Evolutionary conservation across 805 yeast species (phyloP).

Genomic region (Cyberlindnera subsufficiens): DNA sequence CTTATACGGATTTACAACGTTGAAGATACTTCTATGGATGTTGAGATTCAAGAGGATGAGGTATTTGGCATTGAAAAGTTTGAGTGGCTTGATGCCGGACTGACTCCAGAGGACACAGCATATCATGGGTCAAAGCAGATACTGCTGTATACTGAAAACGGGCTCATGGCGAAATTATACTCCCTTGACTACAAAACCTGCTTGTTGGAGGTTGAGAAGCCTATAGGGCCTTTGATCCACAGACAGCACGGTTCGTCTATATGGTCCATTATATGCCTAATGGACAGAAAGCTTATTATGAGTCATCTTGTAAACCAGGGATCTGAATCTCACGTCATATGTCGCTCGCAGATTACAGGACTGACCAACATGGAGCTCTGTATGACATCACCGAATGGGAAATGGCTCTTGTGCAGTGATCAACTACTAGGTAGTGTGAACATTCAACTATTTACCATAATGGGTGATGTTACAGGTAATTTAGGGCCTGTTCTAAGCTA

Average conservation of each 20-base stretch:
- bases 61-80: conserved; percentile 15
- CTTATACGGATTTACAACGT: conserved; percentile 10
- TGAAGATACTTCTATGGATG: conserved; percentile 8
- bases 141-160: conserved; percentile 8
- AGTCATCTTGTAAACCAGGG: conserved; percentile 5
- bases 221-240: conserved; percentile 4
- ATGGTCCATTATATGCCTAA: conserved; percentile 1
- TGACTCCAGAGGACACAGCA: conserved; percentile 10
- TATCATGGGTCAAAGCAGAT: conserved; percentile 15
- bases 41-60: conserved; percentile 13
- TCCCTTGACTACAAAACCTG: conserved; percentile 9
- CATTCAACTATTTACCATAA: conserved; percentile 5
- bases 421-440: conserved; percentile 3
- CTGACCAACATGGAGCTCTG: neutral
- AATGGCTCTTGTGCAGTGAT: conserved; percentile 11
- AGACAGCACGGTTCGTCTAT: conserved; percentile 1
- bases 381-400: conserved; percentile 5
- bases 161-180: conserved; percentile 8
- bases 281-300: neutral
- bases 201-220: conserved; percentile 11
- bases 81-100: conserved; percentile 11
- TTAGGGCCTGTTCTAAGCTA: conserved; percentile 5
- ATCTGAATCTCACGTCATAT: conserved; percentile 1
- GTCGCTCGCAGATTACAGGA: conserved; percentile 3
- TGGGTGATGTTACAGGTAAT: conserved; percentile 7